phyloP scores from a whole-genome alignment of 495 filamentous ascomycete species.

The Pseudotulostoma volvatum region DNA sequence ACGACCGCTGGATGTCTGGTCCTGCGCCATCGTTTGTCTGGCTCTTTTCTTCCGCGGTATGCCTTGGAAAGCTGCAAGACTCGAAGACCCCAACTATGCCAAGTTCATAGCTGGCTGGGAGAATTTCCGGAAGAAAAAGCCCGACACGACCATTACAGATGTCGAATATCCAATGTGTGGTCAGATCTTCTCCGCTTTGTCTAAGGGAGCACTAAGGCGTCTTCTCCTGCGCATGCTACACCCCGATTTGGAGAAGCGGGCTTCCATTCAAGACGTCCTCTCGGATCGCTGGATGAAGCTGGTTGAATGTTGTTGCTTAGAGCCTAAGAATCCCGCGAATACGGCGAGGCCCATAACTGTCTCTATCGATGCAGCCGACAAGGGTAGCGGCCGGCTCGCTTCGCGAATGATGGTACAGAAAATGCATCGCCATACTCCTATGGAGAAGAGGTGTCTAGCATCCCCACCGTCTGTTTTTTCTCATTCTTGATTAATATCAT shows the following conservation, averaged over 20 bases:
- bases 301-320: constrained; percentile 49
- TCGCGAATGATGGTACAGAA: neutral
- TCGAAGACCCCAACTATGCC: constrained; percentile 33
- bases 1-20: constrained; percentile 62
- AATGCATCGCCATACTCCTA: constrained; percentile 3
- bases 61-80: constrained; percentile 43
- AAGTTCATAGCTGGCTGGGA: constrained; percentile 46
- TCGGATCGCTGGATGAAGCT: constrained; percentile 45
- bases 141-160: constrained; percentile 29
- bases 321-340: constrained; percentile 5
- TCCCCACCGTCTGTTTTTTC: too few relatives aligned
- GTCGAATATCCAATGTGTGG: constrained; percentile 37
- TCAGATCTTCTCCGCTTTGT: constrained; percentile 25
- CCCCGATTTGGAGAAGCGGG: constrained; percentile 48
- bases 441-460: neutral
- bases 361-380: constrained; percentile 2
- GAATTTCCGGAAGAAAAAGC: constrained; percentile 37
- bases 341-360: neutral
- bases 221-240: constrained; percentile 63
- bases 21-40: constrained; percentile 56
- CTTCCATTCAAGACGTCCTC: constrained; percentile 44
- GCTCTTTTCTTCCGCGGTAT: constrained; percentile 46
- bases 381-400: constrained; percentile 4
- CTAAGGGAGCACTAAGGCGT: constrained; percentile 36
- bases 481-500: too few relatives aligned